phyloP scores from a whole-genome alignment of 257 asterid species.

The Solanum corneliomulleri region DNA sequence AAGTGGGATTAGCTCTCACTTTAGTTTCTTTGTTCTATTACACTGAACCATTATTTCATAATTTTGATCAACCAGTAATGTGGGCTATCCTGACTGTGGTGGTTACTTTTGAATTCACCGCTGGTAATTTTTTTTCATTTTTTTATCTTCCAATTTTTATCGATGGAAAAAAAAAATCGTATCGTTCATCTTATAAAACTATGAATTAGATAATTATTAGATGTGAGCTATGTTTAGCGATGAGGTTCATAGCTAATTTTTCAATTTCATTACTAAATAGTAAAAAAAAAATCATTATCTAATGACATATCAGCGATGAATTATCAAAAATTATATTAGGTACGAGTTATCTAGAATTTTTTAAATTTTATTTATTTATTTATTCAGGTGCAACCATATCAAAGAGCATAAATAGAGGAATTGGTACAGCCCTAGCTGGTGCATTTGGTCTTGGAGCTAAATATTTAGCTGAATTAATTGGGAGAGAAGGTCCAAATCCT shows the following conservation, averaged over 20 bases:
- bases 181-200: neutral
- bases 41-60: constrained; percentile 44
- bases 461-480: constrained; percentile 42
- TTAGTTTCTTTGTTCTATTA: constrained; percentile 53
- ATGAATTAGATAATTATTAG: no score
- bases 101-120: constrained; percentile 58
- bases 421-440: constrained; percentile 56
- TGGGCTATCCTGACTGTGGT: constrained; percentile 77
- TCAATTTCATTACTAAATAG: neutral
- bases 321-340: neutral
- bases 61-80: constrained; percentile 63
- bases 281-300: no score
- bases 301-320: neutral
- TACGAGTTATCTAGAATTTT: neutral
- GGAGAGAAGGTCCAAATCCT: constrained; percentile 49
- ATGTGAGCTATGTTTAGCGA: neutral
- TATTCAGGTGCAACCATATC: constrained; percentile 55
- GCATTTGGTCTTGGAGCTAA: constrained; percentile 65
- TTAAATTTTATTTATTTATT: neutral
- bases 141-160: neutral
- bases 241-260: neutral
- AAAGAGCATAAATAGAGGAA: constrained; percentile 56
- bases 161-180: no score
- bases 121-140: no score
- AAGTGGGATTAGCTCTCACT: constrained; percentile 55